These are phyloP conservation scores for Gossypium trilobum DNA, from an alignment of 441 rosid genomes.

Conservation along the genomic window DNA sequence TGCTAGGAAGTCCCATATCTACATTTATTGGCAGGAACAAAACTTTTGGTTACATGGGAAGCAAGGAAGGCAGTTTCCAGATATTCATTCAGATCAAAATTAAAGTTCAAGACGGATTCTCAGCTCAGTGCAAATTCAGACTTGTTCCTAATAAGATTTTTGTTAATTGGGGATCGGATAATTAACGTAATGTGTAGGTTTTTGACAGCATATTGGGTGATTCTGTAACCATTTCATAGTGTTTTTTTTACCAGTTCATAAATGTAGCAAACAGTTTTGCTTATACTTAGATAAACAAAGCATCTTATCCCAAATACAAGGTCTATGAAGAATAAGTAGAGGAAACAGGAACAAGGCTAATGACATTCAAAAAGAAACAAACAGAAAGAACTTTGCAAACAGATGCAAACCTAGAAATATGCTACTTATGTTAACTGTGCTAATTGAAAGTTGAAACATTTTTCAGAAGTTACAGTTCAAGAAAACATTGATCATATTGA, in stretches of 20 bases:
- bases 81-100: background rate
- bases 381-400: background rate
- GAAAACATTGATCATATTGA: background rate
- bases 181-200: background rate
- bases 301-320: background rate
- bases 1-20: background rate
- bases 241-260: background rate
- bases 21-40: background rate
- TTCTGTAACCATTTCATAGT: background rate
- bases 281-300: background rate
- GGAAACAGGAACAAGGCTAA: background rate
- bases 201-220: background rate
- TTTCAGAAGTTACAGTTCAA: background rate
- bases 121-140: background rate
- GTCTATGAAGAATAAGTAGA: background rate
- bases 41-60: background rate
- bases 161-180: background rate
- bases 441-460: background rate
- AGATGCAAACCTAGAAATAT: background rate
- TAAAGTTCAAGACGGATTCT: background rate
- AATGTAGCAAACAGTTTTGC: background rate
- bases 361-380: constrained; percentile 2
- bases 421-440: background rate
- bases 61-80: background rate
- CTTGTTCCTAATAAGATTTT: background rate